Evolutionary conservation across 2,329 filamentous ascomycete genomes (phyloP), one percentile per base, ranked within the genome.

Genomic region (Bimuria novae-zelandiae): DNA sequence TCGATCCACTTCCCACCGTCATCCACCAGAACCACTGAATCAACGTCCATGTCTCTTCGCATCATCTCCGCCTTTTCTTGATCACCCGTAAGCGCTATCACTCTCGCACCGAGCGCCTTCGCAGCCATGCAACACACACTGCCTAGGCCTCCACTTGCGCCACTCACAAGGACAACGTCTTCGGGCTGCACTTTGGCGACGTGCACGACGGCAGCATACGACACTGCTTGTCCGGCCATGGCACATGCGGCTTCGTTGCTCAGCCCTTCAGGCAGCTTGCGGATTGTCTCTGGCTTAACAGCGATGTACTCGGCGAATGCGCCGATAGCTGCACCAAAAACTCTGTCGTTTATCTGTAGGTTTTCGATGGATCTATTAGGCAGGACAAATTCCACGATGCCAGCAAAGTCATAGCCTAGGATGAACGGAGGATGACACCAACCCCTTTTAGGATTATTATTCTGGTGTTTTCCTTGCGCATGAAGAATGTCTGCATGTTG

Each of bases 351-450:
- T 3, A 71, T 70, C 19, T 64, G 64, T 53, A 81, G 79, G 0
- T 56, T 16, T 14, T 7, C 11, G 17, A 16, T 53, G 0, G 63
- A 65, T 12, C 48, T 35, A 4, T 65, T 17, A 0, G 79, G 75
- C 0, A 76, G 64, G 2, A 69, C 69, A 29, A 78, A 54, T 7
- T 22, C 42, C 1, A 86, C 73, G 2, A 78, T 71, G n/a, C 83
- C 84, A 1, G 82, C 75, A 61, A 86, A 86, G 63, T 86, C 83
- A n/a, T 81, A 80, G 11, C 84, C 84, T 0, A 85, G 76, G 1
- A 77, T 78, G 69, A 87, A 86, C 0, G 83, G 83, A 1, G 83
- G 84, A 27, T 73, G 74, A 25, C 40, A 43, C 40, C 40, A 43
- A 16, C 40, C 40, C 16, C 40, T 23, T 10, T 43, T 32, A n/a